A percentile compares a stretch with the other conserved stretches of the same genome.
Evolutionary conservation across 169 alveolate species (phyloP).

Genomic region (Perkinsus olseni): DNA sequence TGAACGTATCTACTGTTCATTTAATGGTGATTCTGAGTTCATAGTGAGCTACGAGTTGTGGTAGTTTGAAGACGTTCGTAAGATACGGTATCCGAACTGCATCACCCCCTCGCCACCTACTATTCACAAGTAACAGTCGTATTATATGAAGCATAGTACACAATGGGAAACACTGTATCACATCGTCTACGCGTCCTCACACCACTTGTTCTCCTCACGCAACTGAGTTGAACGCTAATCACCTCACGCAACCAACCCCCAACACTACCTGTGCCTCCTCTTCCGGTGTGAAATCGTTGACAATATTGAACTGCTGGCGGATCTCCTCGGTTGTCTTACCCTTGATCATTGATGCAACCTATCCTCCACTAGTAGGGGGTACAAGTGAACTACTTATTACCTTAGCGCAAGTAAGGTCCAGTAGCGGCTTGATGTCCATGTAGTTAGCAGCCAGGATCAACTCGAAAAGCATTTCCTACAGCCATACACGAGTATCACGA

Average conservation of each 20-base stretch:
- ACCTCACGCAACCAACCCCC: not conserved
- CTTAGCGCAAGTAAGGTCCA: conserved; percentile 84
- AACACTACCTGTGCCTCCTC: conserved; percentile 77
- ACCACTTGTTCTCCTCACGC: conserved; percentile 84
- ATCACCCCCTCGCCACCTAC: too few relatives aligned
- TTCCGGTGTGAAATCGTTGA: conserved; percentile 89
- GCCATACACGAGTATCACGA: too few relatives aligned
- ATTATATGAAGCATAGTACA: not conserved
- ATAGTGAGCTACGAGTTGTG: too few relatives aligned
- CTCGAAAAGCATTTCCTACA: conserved; percentile 71
- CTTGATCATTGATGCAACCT: conserved; percentile 80
- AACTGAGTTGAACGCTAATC: conserved; percentile 7
- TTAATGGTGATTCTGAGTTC: not conserved
- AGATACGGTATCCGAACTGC: too few relatives aligned
- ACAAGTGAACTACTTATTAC: too few relatives aligned
- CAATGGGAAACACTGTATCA: not conserved
- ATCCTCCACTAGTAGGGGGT: too few relatives aligned
- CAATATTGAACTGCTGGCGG: conserved; percentile 78
- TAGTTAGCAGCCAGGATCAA: conserved; percentile 83
- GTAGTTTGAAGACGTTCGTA: too few relatives aligned
- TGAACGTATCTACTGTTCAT: not conserved
- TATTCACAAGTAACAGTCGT: not conserved
- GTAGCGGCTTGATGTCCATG: conserved; percentile 78
- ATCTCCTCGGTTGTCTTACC: conserved; percentile 83
- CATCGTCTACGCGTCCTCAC: conserved; percentile 68